A percentile compares a stretch with the other conserved stretches of the same genome.
These are phyloP conservation scores for Fraxinus nigra DNA, from an alignment of 305 asterid genomes.

Conservation along the genomic window DNA sequence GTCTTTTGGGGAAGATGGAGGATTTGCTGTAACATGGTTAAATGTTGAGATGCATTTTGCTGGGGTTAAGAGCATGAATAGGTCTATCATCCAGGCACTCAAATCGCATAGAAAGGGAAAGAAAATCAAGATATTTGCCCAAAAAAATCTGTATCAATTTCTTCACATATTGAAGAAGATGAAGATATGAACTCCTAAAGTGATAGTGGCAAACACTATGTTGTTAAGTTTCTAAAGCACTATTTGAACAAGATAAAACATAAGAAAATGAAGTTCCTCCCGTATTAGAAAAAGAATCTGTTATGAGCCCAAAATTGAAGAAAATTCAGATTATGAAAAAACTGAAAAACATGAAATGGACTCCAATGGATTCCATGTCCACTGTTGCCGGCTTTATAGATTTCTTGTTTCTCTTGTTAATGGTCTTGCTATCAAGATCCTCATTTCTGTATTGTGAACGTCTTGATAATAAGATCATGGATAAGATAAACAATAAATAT, in stretches of 20 bases:
- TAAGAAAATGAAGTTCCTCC: background rate
- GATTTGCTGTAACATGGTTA: slow-evolving; percentile 5
- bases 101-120: background rate
- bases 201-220: background rate
- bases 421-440: background rate
- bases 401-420: background rate
- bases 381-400: background rate
- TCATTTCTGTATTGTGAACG: too few species aligned
- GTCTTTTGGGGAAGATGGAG: background rate
- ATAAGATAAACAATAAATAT: too few species aligned
- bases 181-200: background rate
- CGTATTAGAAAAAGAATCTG: background rate
- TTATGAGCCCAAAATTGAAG: background rate
- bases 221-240: background rate
- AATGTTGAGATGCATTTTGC: background rate
- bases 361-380: too few species aligned
- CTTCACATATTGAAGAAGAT: background rate
- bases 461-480: too few species aligned
- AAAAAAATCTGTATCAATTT: background rate
- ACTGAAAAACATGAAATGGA: background rate
- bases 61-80: background rate
- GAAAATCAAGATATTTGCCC: background rate
- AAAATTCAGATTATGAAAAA: background rate
- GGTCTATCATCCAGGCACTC: background rate
- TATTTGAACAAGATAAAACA: background rate